Conservation (phyloP, 257 asterid species). For the Ajuga chamaepitys region DNA sequence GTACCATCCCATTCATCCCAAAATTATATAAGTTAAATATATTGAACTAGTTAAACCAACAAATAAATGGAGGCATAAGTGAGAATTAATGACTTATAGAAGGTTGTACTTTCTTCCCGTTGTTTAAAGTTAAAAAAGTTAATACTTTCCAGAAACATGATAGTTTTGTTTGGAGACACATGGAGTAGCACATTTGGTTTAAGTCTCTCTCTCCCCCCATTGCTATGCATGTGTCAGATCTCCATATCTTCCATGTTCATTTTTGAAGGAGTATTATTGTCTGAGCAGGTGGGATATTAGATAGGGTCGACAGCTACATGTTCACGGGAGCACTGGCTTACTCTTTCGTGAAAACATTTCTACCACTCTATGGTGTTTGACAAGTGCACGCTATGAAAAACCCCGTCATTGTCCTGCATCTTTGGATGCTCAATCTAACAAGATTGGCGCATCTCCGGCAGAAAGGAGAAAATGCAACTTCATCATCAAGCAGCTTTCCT, state of each 20-base stretch:
- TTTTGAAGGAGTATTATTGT: neutral
- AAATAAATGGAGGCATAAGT: too few species aligned
- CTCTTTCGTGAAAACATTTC: constrained; percentile 73
- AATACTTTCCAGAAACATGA: too few species aligned
- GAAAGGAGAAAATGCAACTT: neutral
- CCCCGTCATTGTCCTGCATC: neutral
- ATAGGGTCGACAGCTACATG: constrained; percentile 88
- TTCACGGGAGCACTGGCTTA: constrained; percentile 89
- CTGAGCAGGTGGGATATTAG: constrained; percentile 83
- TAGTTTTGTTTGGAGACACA: too few species aligned
- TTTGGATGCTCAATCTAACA: neutral
- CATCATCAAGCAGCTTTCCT: neutral
- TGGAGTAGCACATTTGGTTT: too few species aligned
- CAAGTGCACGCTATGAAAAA: neutral
- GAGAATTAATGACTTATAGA: too few species aligned
- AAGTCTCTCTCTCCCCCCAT: too few species aligned
- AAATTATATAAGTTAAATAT: too few species aligned
- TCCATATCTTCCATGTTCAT: neutral
- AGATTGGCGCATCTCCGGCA: neutral
- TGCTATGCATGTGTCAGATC: too few species aligned
- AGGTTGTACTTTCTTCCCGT: too few species aligned
- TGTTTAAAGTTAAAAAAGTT: too few species aligned
- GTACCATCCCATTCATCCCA: too few species aligned
- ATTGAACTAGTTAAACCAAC: too few species aligned
- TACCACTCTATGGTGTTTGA: constrained; percentile 78